Evolutionary conservation across 1,284 basidiomycete genomes (phyloP).

Genomic region (Megacollybia platyphylla): DNA sequence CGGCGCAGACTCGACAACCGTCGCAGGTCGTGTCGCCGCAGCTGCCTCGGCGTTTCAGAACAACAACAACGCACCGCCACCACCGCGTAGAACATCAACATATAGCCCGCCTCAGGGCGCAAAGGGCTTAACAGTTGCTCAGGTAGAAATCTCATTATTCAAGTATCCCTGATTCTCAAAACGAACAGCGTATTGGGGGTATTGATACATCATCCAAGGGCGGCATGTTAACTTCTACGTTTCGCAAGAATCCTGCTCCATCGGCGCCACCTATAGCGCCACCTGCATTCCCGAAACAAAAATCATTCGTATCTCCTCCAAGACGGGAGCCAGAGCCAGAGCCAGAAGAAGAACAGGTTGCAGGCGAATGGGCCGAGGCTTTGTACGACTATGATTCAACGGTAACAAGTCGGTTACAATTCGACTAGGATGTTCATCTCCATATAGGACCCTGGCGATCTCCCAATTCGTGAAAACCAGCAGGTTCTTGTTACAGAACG

Average conservation of each 20-base stretch:
- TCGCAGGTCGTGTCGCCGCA: constrained; percentile 37
- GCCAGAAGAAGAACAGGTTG: constrained; percentile 24
- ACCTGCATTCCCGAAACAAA: constrained; percentile 34
- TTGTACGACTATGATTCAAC: constrained; percentile 62
- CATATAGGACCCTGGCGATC: constrained; percentile 51
- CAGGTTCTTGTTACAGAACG: constrained; percentile 46
- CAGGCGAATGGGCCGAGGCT: constrained; percentile 66
- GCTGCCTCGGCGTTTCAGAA: constrained; percentile 25
- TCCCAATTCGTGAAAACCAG: constrained; percentile 39
- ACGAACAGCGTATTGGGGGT: constrained; percentile 49
- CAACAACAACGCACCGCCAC: constrained; percentile 4
- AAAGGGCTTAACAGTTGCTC: constrained; percentile 12
- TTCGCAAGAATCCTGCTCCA: constrained; percentile 23
- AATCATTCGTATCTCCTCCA: constrained; percentile 38
- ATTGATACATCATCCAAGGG: constrained; percentile 42
- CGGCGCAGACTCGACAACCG: constrained; percentile 14
- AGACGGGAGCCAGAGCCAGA: constrained; percentile 18
- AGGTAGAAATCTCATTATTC: constrained; percentile 13
- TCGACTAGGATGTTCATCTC: constrained; percentile 2
- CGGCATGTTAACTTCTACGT: constrained; percentile 36
- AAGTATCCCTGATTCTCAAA: constrained; percentile 11
- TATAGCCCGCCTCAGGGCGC: constrained; percentile 1
- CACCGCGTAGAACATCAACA: constrained; percentile 2
- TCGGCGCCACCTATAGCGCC: constrained; percentile 26
- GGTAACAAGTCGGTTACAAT: constrained; percentile 23